Evolutionary conservation across 331 rosid genomes (phyloP).

Genomic region (Rosa hybrid): DNA sequence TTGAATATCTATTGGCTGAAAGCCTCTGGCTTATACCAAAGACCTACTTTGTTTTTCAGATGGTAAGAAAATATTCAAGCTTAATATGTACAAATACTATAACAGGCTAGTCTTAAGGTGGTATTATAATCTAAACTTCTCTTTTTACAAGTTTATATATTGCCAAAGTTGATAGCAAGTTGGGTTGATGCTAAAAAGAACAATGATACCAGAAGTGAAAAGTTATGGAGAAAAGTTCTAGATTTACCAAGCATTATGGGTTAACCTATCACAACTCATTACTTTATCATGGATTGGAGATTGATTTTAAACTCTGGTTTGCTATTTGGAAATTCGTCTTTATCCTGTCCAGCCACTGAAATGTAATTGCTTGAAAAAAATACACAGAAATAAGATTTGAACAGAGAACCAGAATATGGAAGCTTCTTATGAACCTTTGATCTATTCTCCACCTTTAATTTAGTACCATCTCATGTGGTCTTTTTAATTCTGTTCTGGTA

Average conservation of each 20-base stretch:
- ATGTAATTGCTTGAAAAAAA: not conserved
- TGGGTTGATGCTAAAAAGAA: not conserved
- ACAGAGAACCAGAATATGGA: not conserved
- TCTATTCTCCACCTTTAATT: slow-evolving; percentile 2
- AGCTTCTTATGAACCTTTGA: slow-evolving; percentile 10
- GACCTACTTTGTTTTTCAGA: not conserved
- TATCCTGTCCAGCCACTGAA: not conserved
- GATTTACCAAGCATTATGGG: not conserved
- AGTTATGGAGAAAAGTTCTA: not conserved
- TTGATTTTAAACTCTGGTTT: not conserved
- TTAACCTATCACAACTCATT: not conserved
- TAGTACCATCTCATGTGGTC: not conserved
- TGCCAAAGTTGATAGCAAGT: not conserved
- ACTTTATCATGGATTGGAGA: not conserved
- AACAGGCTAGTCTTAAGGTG: not conserved
- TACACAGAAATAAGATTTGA: not conserved
- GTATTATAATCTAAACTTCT: not conserved
- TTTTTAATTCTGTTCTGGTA: not conserved
- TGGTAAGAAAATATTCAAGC: not conserved
- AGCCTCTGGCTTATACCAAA: not conserved
- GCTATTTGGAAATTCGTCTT: not conserved
- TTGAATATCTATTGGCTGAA: not conserved
- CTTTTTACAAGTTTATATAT: not conserved
- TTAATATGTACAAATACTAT: not conserved
- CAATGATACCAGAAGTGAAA: not conserved